These are phyloP conservation scores for Hibiscus syriacus DNA, from an alignment of 345 rosid genomes.

Conservation along the genomic window DNA sequence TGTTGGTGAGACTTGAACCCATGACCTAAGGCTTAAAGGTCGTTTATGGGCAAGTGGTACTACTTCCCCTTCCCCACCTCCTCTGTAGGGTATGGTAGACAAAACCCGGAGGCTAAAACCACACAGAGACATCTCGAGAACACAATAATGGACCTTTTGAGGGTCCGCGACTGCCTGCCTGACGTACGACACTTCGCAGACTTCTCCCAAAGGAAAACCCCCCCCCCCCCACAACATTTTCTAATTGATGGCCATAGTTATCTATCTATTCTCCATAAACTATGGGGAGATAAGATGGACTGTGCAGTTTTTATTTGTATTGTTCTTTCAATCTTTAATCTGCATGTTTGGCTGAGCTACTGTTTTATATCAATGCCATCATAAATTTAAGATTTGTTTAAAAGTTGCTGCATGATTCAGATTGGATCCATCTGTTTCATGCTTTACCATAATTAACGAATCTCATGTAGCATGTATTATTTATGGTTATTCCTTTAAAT, in stretches of 20 bases:
- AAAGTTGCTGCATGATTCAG: neutral
- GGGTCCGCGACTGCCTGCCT: too few relatives aligned
- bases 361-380: neutral
- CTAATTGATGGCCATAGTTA: neutral
- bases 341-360: neutral
- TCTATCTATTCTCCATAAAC: neutral
- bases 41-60: too few relatives aligned
- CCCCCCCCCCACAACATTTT: neutral
- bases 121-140: too few relatives aligned
- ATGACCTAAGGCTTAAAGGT: too few relatives aligned
- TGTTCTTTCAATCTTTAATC: neutral
- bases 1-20: too few relatives aligned
- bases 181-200: too few relatives aligned
- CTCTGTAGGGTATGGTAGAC: too few relatives aligned
- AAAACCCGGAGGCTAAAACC: too few relatives aligned
- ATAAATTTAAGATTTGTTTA: neutral
- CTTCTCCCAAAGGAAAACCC: too few relatives aligned
- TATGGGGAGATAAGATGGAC: neutral
- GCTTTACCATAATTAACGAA: neutral
- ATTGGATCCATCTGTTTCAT: neutral
- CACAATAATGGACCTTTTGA: too few relatives aligned
- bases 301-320: neutral
- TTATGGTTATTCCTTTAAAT: neutral
- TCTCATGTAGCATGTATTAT: neutral
- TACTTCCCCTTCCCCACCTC: too few relatives aligned